phyloP scores from a whole-genome alignment of 192 early-diverging fungal genomes.

The Rhizoclosmatium sp. region DNA sequence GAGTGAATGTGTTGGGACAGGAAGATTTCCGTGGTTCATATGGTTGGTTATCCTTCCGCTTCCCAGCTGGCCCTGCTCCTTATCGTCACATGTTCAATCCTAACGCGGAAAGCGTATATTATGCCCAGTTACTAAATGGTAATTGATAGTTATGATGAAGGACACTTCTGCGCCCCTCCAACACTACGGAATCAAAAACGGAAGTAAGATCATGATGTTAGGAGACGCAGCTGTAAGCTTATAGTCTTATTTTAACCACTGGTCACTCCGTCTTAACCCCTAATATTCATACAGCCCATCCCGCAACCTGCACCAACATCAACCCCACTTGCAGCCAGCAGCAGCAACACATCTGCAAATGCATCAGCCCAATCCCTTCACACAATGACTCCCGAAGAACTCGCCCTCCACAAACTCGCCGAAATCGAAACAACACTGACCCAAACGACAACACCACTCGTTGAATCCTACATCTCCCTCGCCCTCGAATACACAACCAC shows the following conservation, averaged over 20 bases:
- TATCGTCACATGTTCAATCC: background rate
- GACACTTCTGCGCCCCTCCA: conserved; percentile 37
- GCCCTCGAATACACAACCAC: conserved; percentile 42
- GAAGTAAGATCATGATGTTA: conserved; percentile 77
- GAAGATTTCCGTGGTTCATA: conserved; percentile 26
- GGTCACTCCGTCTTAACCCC: background rate
- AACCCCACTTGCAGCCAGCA: conserved; percentile 33
- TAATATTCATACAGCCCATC: conserved; percentile 9
- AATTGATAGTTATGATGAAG: conserved; percentile 52
- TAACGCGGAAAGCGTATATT: too few relatives aligned
- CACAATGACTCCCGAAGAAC: conserved; percentile 54
- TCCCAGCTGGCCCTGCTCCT: background rate
- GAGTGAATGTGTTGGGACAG: conserved; percentile 32
- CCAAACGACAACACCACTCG: conserved; percentile 45
- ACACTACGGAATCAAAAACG: conserved; percentile 73
- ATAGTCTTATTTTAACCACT: background rate
- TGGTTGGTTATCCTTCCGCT: conserved; percentile 7
- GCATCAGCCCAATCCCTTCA: conserved; percentile 57
- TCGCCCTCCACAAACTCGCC: conserved; percentile 57
- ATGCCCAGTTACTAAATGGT: too few relatives aligned
- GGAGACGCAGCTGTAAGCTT: conserved; percentile 67
- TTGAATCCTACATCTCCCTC: conserved; percentile 50
- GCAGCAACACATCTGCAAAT: background rate
- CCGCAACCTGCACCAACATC: conserved; percentile 46
- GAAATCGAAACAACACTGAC: conserved; percentile 42